Evolutionary conservation across 768 basidiomycete genomes (phyloP).

Genomic region (Suillus placidus): DNA sequence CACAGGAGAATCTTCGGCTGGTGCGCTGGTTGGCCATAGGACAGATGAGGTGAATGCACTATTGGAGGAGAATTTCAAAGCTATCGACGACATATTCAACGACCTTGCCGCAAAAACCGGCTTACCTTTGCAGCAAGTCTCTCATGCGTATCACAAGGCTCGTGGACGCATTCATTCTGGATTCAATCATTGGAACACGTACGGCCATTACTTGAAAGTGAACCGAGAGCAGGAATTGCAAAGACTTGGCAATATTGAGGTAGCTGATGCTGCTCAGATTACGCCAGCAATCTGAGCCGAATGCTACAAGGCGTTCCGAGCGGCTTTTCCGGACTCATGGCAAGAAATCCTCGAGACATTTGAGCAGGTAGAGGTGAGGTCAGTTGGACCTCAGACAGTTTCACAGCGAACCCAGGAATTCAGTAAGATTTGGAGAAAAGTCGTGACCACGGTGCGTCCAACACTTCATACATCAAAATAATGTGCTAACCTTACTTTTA

Average conservation of each 20-base stretch:
- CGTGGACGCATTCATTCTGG: background rate
- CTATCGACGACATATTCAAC: background rate
- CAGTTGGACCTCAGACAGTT: background rate
- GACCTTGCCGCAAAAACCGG: background rate
- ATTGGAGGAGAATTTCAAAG: background rate
- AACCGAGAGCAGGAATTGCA: constrained; percentile 9
- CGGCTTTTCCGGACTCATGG: background rate
- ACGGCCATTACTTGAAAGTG: constrained; percentile 5
- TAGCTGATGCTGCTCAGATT: background rate
- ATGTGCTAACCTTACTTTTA: background rate
- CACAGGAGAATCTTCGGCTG: background rate
- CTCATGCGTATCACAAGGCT: constrained; percentile 15
- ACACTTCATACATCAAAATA: too few relatives aligned
- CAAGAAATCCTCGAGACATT: background rate
- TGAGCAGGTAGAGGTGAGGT: background rate
- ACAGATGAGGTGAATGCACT: background rate
- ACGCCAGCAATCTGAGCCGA: background rate
- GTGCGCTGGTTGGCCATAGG: background rate
- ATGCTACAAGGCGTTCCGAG: background rate
- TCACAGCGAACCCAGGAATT: background rate
- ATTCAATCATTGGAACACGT: constrained; percentile 10
- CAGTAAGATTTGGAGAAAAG: background rate
- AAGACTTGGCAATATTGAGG: background rate
- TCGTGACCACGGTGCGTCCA: too few relatives aligned
- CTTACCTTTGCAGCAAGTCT: constrained; percentile 8